Evolutionary conservation across 495 filamentous ascomycete genomes (phyloP).

Genomic region (Cudoniella acicularis): DNA sequence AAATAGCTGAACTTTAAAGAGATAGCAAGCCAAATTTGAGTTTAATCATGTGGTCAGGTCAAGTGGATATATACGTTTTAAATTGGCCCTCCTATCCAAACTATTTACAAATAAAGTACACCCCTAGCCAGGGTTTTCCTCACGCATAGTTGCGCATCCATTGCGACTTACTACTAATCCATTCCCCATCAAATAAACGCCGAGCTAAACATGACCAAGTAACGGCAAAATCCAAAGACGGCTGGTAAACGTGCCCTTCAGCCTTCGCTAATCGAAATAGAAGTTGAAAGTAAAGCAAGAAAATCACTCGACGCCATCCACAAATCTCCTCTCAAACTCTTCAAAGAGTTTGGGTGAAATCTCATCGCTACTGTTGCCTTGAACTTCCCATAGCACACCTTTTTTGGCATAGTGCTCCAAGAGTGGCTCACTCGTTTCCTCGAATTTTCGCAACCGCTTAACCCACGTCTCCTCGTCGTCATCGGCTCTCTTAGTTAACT

Average conservation of each 20-base stretch:
- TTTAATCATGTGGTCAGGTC: too few species aligned
- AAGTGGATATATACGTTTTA: not conserved
- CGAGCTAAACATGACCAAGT: not conserved
- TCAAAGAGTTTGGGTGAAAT: conserved; percentile 80
- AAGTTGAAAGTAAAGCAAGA: too few species aligned
- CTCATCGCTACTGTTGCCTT: conserved; percentile 87
- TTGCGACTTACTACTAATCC: too few species aligned
- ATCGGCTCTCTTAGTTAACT: conserved; percentile 75
- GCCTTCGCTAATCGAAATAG: too few species aligned
- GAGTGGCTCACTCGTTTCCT: conserved; percentile 78
- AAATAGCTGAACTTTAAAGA: too few species aligned
- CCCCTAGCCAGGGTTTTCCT: not conserved
- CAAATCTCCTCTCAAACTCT: conserved; percentile 78
- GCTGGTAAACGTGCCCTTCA: too few species aligned
- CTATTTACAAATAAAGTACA: not conserved
- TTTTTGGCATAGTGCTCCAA: conserved; percentile 84
- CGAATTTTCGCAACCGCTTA: conserved; percentile 72
- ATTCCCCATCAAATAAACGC: not conserved
- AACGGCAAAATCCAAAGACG: too few species aligned
- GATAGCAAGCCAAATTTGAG: too few species aligned
- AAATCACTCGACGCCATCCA: not conserved
- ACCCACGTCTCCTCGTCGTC: conserved; percentile 86
- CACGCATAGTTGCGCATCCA: too few species aligned
- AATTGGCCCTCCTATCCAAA: not conserved
- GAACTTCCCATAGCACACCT: conserved; percentile 83